Evolutionary conservation across 768 basidiomycete genomes (phyloP), one percentile per base, ranked within the genome.

Genomic region (Gymnopilus dilepis): DNA sequence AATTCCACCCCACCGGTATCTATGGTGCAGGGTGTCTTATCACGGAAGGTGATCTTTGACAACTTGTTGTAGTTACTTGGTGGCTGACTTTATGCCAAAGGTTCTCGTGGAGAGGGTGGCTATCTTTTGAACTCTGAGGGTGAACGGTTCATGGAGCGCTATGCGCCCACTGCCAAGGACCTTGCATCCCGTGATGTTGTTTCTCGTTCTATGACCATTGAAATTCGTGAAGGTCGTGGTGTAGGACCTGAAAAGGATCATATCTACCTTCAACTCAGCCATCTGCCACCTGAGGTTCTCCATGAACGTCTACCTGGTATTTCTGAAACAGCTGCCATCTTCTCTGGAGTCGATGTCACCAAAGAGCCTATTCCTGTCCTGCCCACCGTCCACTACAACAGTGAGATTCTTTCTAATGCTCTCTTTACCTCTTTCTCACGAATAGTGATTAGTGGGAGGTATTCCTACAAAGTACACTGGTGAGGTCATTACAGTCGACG

Each of bases 101-200:
- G 96, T 68, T 98, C 97, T 67, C 95, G 97, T 75, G 97, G 97
- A 70, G 97, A 99, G 77, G 97, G 97, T 80, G 97, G 97, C 65
- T 99, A 99, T 80, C 84, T 99, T 66, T 81, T 99, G 73, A 99
- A 99, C 82, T 93, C 95, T 8, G 91, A 99, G 82, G 97, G 97
- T 74, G 97, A 99, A 78, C 92, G 97, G 61, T 99, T 99, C 84
- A 99, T 99, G 97, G 97, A 99, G 78, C 94, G 97, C 76, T 99
- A 99, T 76, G 97, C 97, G 0, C 97, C 97, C 9, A 98, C 97
- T 43, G 97, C 97, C 64, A 99, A 99, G 84, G 97, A 99, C 83
- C 87, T 99, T 67, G 97, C 97, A 41, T 99, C 97, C 47, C 95
- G 97, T 73, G 97, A 99, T 73, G 97, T 99, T 72, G 97, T 99